Conservation (phyloP, 2,329 filamentous ascomycete genomes). For the Berkeleyomyces basicola region DNA sequence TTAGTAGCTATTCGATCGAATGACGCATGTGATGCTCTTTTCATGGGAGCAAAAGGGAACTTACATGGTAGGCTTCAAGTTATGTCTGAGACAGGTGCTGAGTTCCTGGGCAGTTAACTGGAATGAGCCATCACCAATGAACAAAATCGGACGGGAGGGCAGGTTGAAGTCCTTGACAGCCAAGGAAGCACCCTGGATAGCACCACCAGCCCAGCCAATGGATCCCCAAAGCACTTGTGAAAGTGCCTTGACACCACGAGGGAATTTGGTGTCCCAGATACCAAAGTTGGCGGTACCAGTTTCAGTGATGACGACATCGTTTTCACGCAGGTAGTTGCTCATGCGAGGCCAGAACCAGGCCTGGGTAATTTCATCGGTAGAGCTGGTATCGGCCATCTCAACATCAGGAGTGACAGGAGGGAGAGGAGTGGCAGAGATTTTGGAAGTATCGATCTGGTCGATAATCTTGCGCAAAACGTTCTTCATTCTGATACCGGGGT, state of each 20-base stretch:
- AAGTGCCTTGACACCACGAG: conserved; percentile 57
- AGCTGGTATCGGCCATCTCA: conserved; percentile 33
- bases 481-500: conserved; percentile 61
- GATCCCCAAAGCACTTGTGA: conserved; percentile 63
- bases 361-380: conserved; percentile 40
- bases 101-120: conserved; percentile 75
- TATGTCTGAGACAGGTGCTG: conserved; percentile 64
- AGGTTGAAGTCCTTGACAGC: conserved; percentile 49
- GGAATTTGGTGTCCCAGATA: conserved; percentile 73
- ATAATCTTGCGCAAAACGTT: conserved; percentile 59
- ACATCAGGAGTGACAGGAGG: conserved; percentile 15
- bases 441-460: conserved; percentile 36
- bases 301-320: conserved; percentile 71
- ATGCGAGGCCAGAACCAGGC: conserved; percentile 64
- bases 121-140: conserved; percentile 79
- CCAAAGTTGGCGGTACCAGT: conserved; percentile 82
- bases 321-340: conserved; percentile 51
- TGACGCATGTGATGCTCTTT: too few relatives aligned
- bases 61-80: conserved; percentile 60
- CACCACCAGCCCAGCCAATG: conserved; percentile 44
- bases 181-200: conserved; percentile 49
- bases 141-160: conserved; percentile 55
- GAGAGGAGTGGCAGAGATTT: conserved; percentile 36
- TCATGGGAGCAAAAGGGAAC: conserved; percentile 18
- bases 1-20: conserved; percentile 14